Conservation (phyloP, 495 filamentous ascomycete genomes). For the Delitschia confertaspora region DNA sequence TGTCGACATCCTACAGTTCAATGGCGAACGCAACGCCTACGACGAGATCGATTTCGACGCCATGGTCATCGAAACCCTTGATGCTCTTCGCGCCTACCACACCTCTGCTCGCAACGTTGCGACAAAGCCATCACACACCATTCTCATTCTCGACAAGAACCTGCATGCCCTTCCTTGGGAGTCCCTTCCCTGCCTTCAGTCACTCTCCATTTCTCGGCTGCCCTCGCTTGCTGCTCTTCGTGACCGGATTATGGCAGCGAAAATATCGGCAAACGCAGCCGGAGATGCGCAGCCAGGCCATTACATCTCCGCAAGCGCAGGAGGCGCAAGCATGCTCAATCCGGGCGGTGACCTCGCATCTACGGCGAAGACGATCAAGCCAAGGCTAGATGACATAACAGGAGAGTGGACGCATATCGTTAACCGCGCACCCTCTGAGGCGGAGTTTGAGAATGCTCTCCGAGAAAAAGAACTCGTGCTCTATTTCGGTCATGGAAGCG, state of each 20-base stretch:
- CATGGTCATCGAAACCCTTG: conserved; percentile 63
- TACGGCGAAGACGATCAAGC: conserved; percentile 68
- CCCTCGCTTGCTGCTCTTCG: conserved; percentile 75
- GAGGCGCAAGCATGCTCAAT: conserved; percentile 84
- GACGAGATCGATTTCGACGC: conserved; percentile 92
- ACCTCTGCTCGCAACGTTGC: conserved; percentile 36
- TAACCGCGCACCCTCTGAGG: conserved; percentile 60
- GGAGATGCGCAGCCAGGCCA: conserved; percentile 38
- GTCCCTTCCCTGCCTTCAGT: conserved; percentile 75
- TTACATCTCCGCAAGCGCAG: conserved; percentile 49
- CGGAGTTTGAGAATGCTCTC: conserved; percentile 54
- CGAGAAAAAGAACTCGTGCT: conserved; percentile 56
- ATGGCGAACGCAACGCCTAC: conserved; percentile 91
- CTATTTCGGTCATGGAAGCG: conserved; percentile 94
- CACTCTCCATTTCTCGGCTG: conserved; percentile 71
- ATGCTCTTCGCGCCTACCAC: conserved; percentile 73
- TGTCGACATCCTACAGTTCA: conserved; percentile 91
- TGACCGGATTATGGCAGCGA: conserved; percentile 47
- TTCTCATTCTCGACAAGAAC: conserved; percentile 86
- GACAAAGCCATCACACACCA: conserved; percentile 52
- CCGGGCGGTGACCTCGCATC: conserved; percentile 68
- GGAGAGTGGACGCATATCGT: conserved; percentile 55
- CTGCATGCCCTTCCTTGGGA: conserved; percentile 94
- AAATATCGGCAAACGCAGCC: conserved; percentile 29
- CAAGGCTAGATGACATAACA: conserved; percentile 45